Percentiles rank a stretch among this genome's conserved stretches.
These are phyloP conservation scores for Aspergillus sclerotiicarbonarius DNA, from an alignment of 495 filamentous ascomycete species.

Conservation along the genomic window DNA sequence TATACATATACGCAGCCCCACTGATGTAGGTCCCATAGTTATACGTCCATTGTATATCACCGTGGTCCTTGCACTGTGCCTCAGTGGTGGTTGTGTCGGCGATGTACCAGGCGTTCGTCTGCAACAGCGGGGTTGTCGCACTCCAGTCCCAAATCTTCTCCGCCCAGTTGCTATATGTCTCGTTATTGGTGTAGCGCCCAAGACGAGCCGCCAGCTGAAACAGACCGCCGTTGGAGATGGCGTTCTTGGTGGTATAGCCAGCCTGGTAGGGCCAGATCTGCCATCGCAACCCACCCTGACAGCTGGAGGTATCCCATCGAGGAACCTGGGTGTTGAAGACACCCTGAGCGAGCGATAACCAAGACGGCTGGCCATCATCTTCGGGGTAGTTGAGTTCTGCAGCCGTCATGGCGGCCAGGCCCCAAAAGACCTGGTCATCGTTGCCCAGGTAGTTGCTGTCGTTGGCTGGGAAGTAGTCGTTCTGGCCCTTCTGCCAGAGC, in stretches of 20 bases:
- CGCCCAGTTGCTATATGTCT: conserved; percentile 75
- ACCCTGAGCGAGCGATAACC: conserved; percentile 58
- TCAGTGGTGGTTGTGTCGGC: conserved; percentile 64
- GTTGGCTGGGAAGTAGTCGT: conserved; percentile 63
- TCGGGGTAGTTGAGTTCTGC: conserved; percentile 73
- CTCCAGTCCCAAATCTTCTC: conserved; percentile 71
- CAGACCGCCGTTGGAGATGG: conserved; percentile 73
- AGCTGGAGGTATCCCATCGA: conserved; percentile 67
- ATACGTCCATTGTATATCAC: conserved; percentile 71
- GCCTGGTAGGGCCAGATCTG: conserved; percentile 80
- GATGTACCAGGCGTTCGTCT: conserved; percentile 49
- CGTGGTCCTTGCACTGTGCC: conserved; percentile 57
- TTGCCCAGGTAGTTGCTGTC: conserved; percentile 57
- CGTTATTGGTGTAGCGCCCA: conserved; percentile 70
- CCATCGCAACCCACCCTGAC: conserved; percentile 79
- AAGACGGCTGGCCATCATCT: conserved; percentile 53
- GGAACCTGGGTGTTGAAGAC: conserved; percentile 64
- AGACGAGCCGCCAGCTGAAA: conserved; percentile 81
- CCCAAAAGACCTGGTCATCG: conserved; percentile 83
- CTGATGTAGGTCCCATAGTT: conserved; percentile 71
- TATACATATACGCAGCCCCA: conserved; percentile 77
- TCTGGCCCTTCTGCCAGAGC: conserved; percentile 64
- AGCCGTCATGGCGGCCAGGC: conserved; percentile 67
- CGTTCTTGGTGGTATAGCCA: conserved; percentile 80
- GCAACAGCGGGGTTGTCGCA: conserved; percentile 52